Evolutionary conservation across 2,329 filamentous ascomycete species (phyloP).

Genomic region (Epichloe bromicola): DNA sequence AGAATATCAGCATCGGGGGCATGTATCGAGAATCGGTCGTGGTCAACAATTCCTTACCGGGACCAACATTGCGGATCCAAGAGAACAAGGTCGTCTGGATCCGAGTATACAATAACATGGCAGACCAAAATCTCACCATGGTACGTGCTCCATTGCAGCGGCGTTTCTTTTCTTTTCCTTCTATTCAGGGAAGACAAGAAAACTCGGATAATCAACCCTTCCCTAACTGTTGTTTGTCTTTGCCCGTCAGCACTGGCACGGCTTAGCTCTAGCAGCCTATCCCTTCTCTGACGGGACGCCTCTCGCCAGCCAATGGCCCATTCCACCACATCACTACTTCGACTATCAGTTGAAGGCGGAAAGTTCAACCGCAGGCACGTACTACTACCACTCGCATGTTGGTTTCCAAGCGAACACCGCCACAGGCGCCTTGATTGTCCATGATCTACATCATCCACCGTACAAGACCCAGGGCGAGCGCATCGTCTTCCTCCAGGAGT

Average conservation of each 20-base stretch:
- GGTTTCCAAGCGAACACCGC: constrained; percentile 37
- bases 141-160: constrained; percentile 18
- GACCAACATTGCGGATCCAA: constrained; percentile 32
- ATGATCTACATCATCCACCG: not conserved
- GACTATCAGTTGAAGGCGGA: constrained; percentile 50
- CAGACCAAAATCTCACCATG: constrained; percentile 41
- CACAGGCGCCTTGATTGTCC: constrained; percentile 1
- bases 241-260: constrained; percentile 49
- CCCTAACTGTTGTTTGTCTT: too few species aligned
- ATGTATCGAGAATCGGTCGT: constrained; percentile 15
- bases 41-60: constrained; percentile 40
- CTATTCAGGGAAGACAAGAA: not conserved
- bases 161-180: too few species aligned
- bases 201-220: not conserved
- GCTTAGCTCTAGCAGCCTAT: constrained; percentile 40
- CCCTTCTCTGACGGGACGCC: constrained; percentile 54
- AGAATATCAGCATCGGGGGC: constrained; percentile 18
- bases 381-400: constrained; percentile 57
- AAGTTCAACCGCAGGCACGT: constrained; percentile 43
- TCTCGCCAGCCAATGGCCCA: constrained; percentile 50
- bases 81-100: constrained; percentile 39
- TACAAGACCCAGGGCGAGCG: constrained; percentile 1
- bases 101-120: constrained; percentile 45
- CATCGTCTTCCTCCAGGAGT: not conserved
- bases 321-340: constrained; percentile 47